phyloP scores from a whole-genome alignment of 139 green algal species.

The Edaphochlamys debaryana region DNA sequence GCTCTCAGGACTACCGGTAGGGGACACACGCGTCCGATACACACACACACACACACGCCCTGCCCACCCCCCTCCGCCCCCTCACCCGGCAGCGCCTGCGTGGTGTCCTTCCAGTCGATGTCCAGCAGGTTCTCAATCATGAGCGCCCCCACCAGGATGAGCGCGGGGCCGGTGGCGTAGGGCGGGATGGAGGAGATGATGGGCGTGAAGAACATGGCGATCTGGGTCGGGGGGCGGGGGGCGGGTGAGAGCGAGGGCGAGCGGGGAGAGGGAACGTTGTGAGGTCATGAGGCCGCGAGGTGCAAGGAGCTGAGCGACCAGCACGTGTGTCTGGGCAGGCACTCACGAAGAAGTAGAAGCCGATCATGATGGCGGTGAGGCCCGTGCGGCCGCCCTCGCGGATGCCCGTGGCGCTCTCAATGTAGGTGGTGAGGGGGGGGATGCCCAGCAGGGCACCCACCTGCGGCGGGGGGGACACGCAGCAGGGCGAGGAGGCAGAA shows the following conservation, averaged over 20 bases:
- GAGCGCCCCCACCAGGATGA: slow-evolving; percentile 66
- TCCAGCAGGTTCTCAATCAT: slow-evolving; percentile 71
- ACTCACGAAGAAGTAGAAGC: neutral
- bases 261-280: no score
- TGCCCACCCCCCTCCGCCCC: no score
- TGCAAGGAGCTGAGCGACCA: no score
- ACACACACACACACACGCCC: no score
- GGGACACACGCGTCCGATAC: no score
- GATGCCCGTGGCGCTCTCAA: slow-evolving; percentile 73
- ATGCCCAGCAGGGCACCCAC: slow-evolving; percentile 51
- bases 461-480: no score
- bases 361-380: slow-evolving; percentile 64
- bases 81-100: slow-evolving; percentile 36
- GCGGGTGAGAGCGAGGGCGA: no score
- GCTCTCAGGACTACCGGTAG: no score
- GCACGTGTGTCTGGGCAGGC: no score
- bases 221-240: no score
- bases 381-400: slow-evolving; percentile 82
- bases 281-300: no score
- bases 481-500: no score
- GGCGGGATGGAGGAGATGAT: slow-evolving; percentile 88
- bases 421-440: slow-evolving; percentile 62
- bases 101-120: slow-evolving; percentile 58
- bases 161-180: slow-evolving; percentile 83
- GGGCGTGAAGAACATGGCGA: slow-evolving; percentile 87